phyloP scores from a whole-genome alignment of 331 rosid genomes.

The Malus hybrid region DNA sequence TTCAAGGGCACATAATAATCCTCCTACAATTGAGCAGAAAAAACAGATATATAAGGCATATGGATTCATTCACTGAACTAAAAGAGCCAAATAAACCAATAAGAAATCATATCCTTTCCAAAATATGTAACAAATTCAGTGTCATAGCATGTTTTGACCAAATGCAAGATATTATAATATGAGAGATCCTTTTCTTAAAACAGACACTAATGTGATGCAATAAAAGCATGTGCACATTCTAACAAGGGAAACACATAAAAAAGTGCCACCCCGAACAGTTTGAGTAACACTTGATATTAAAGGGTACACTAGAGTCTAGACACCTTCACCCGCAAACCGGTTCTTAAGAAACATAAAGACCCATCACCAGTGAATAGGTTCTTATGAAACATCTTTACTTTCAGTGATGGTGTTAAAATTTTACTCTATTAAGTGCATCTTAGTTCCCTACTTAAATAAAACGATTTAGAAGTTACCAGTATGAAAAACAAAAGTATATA shows the following conservation, averaged over 20 bases:
- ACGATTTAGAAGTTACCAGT: background rate
- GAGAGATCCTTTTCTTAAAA: background rate
- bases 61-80: background rate
- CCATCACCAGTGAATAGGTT: background rate
- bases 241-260: no score
- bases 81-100: background rate
- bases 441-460: no score
- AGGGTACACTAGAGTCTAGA: background rate
- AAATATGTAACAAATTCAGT: background rate
- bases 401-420: background rate
- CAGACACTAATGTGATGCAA: background rate
- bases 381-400: background rate
- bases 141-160: background rate
- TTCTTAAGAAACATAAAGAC: background rate
- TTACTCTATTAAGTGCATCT: background rate
- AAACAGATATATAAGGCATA: background rate
- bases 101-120: background rate
- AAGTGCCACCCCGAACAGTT: background rate
- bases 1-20: slow-evolving; percentile 11
- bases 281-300: background rate
- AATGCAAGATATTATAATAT: background rate
- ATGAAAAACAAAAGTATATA: background rate
- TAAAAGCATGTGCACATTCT: background rate
- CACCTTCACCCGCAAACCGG: background rate
- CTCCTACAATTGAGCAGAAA: slow-evolving; percentile 2